Base-by-base conservation (phyloP, 805 yeast genomes). In the Saccharomycodes ludwigii region DNA sequence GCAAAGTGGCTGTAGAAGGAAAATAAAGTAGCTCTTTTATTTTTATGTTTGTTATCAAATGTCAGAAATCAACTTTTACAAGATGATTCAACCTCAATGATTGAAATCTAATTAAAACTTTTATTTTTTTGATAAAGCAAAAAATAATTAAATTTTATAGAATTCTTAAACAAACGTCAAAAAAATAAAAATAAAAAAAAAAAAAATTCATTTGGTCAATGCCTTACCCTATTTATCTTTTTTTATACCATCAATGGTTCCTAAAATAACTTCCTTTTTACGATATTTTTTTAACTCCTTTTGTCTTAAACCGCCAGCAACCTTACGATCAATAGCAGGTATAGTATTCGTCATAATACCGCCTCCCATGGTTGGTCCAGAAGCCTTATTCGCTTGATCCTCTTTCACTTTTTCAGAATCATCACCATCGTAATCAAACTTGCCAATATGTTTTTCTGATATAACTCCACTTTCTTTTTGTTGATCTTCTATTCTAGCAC, bases 401-500 rank as follows among this genome's bases (percentile, higher is more conserved):
- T 53, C 43, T 28, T 42, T 44, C 9, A 32, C 41, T 24, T 32
- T 36, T 21, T 38, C 42, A 6, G 31, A 25, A 4, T 20, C 28
- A 7, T 20, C 37, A 19, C 33, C 33, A 17, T 24, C 20, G 9
- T 25, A 17, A 15, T 20, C 26, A 4, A 26, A 29, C 4, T 21
- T 21, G 6, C 18, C 29, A 4, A 17, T 21, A 17, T 17, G 10
- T 28, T 24, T 20, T 27, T 65, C 70, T 25, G 59, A 50, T 38
- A 71, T 76, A 40, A 62, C 54, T 48, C 56, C 54, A 50, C 68
- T 59, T 38, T 62, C 69, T 21, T 52, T 61, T 38, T 65, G 69
- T 28, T 63, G 55, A 54, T 86, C 95, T 46, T 81, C 94, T 40
- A 65, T 61, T 39, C 71, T 63, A n/a, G 94, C 94, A 42, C 61